phyloP scores from a whole-genome alignment of 2,329 filamentous ascomycete genomes.

The Botrytis medusae region DNA sequence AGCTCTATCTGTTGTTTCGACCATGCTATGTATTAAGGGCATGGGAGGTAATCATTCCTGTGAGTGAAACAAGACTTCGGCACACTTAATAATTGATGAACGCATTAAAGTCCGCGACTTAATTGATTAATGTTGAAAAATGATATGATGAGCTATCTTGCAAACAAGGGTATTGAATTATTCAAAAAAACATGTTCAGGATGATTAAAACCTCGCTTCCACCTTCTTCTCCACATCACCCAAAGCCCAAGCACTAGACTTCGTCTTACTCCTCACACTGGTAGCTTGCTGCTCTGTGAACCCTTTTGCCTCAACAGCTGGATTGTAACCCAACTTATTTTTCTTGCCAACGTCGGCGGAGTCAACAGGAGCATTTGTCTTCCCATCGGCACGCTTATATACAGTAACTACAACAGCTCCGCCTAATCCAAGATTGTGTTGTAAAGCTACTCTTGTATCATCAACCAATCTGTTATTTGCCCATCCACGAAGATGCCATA shows the following conservation, averaged over 20 bases:
- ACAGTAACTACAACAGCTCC: slow-evolving; percentile 89
- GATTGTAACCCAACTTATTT: slow-evolving; percentile 83
- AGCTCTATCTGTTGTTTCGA: accelerated
- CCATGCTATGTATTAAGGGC: accelerated
- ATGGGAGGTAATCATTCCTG: accelerated
- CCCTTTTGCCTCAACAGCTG: slow-evolving; percentile 83
- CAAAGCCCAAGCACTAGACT: slow-evolving; percentile 71
- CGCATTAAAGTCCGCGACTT: not conserved
- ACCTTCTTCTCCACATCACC: slow-evolving; percentile 74
- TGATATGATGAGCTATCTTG: not conserved
- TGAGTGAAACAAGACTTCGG: accelerated
- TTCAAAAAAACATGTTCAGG: accelerated
- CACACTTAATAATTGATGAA: not conserved
- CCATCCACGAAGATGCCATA: slow-evolving; percentile 95
- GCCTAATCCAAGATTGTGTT: slow-evolving; percentile 91
- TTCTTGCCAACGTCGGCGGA: slow-evolving; percentile 63
- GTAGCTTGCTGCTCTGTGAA: slow-evolving; percentile 77
- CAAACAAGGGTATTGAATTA: not conserved
- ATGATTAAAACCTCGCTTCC: slow-evolving; percentile 60
- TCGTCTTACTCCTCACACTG: slow-evolving; percentile 67
- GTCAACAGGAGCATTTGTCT: slow-evolving; percentile 61
- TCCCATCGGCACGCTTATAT: slow-evolving; percentile 80
- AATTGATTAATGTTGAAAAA: accelerated
- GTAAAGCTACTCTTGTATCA: slow-evolving; percentile 70
- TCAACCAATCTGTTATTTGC: slow-evolving; percentile 80